Conservation (phyloP, 345 rosid genomes). For the rapeseed (Brassica napus) region Da-Ae NC_063444.1:40689001-40689500, state of each 20-base stretch:
- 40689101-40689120: conserved; percentile 43
- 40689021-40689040: background rate
- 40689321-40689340: conserved; percentile 16
- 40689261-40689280: conserved; percentile 44
- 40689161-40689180: conserved; percentile 59
- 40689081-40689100: conserved; percentile 60
- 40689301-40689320: background rate
- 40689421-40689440: background rate
- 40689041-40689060: background rate
- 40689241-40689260: conserved; percentile 44
- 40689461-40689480: background rate
- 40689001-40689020: conserved; percentile 22
- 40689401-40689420: conserved; percentile 15
- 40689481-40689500: background rate
- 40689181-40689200: conserved; percentile 35
- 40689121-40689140: conserved; percentile 25
- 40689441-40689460: conserved; percentile 5
- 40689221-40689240: conserved; percentile 52
- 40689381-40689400: background rate
- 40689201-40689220: conserved; percentile 53
- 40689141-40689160: conserved; percentile 54
- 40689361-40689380: conserved; percentile 3
- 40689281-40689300: conserved; percentile 25
- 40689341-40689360: conserved; percentile 4
- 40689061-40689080: conserved; percentile 75